Evolutionary conservation across 2,329 filamentous ascomycete genomes (phyloP), one percentile per base, ranked within the genome.

Genomic region (Monilinia fructigena): DNA sequence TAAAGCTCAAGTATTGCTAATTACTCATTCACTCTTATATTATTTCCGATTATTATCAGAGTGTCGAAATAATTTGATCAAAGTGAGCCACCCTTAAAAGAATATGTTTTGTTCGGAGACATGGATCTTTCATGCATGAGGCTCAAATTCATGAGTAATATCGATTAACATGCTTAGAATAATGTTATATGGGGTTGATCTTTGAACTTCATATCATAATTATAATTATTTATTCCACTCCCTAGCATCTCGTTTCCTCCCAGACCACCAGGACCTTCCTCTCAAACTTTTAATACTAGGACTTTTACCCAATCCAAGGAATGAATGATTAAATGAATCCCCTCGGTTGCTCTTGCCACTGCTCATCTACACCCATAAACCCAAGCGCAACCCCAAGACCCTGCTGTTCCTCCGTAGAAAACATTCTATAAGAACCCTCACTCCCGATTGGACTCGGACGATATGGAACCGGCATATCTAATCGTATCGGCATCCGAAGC

Each of bases 161-260:
- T 50, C 47, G 11, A 50, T 50, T 23, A 48, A 23, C 10, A 23
- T 20, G 10, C 1, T 35, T 60, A 48, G 20, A 16, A 1, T 2
- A 18, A n/a, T 48, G 7, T 12, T 11, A 0, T 18, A 23, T n/a
- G 45, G 3, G n/a, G 35, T 16, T 55, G 16, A 31, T n/a, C 23
- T 40, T 42, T 42, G 18, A 12, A 26, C n/a, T 26, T 26, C 40
- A 14, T 4, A 42, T 63, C 20, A 26, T 28, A 28, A 60, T 61
- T 61, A 61, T 38, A 3, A 50, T 38, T 61, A 50, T 40, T 20
- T 50, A 60, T 28, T 61, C 14, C 42, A 18, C 20, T n/a, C 26
- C 26, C 11, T 5, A 2, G 16, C 18, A 38, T 38, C 16, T 18
- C 18, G 20, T 35, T 28, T 20, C 8, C 26, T 20, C 31, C 6